Evolutionary conservation across 176 grass and related monocot species (phyloP), one percentile per base, ranked within the genome.

Genomic region (Aegilops longissima): DNA sequence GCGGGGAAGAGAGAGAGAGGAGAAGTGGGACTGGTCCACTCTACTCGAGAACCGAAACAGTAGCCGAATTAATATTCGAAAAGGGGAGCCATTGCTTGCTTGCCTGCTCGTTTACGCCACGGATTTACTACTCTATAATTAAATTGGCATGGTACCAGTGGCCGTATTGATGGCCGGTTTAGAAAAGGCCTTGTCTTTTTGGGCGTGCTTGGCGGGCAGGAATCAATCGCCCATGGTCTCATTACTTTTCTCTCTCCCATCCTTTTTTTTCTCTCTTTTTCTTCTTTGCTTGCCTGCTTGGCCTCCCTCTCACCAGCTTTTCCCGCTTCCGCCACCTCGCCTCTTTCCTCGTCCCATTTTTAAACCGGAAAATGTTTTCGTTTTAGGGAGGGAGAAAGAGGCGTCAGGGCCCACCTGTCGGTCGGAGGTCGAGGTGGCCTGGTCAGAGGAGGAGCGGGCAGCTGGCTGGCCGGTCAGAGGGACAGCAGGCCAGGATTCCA

Each of bases 131-230:
- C 3, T 18, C 3, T 38, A 16, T 76, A 76, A 52, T 76, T 52
- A 52, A 76, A 52, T 76, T 29, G 73, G 44, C 73, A 8, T 30
- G 73, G 45, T 16, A 44, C 38, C 17, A 21, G 5, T 64, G 51
- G 49, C 10, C 70, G 72, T 23, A 87, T 67, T 73, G 77, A 45
- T 42, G 52, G 44, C 38, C 8, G 31, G 70, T 61, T 77, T 56
- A 70, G 61, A 49, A 87, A 80, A 91, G 39, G 49, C 34, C 12
- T 24, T 77, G 89, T 81, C 86, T 91, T 91, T 91, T 91, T 85
- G 65, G 89, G 86, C 89, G 89, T 91, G 89, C 85, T 4, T 14
- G 85, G 30, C 34, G 42, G 59, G 47, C 47, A 77, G 89, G 89
- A 91, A 84, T 87, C 85, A 84, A 83, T 83, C 84, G 23, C 65